Evolutionary conservation across 2,329 filamentous ascomycete genomes (phyloP).

Genomic region (Dactylellina cionopaga): DNA sequence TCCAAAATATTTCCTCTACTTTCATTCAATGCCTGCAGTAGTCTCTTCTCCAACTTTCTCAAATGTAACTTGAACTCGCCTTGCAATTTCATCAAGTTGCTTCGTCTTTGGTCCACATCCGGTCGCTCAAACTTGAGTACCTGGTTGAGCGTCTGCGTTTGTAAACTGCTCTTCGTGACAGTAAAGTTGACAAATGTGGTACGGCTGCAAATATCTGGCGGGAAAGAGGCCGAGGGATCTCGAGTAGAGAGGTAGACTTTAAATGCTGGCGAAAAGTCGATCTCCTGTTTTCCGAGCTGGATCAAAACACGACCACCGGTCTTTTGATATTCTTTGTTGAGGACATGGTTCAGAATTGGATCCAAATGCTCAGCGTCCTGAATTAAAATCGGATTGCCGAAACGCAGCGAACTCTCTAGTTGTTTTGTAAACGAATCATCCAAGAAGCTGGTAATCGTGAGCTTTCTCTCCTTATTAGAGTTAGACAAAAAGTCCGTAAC

Average conservation of each 20-base stretch:
- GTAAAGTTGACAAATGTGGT: conserved; percentile 99
- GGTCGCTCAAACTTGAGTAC: conserved; percentile 97
- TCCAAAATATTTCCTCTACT: conserved; percentile 97
- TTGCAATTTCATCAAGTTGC: conserved; percentile 97
- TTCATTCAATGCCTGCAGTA: conserved; percentile 94
- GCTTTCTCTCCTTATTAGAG: conserved; percentile 88
- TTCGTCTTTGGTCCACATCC: conserved; percentile 93
- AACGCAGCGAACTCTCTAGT: conserved; percentile 92
- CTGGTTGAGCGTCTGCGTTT: conserved; percentile 96
- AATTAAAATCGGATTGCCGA: conserved; percentile 97
- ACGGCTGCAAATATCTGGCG: conserved; percentile 95
- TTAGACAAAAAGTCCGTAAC: conserved; percentile 95
- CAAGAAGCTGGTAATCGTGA: conserved; percentile 97
- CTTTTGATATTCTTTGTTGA: conserved; percentile 99
- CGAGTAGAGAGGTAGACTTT: conserved; percentile 93
- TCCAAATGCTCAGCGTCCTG: conserved; percentile 98
- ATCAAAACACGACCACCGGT: conserved; percentile 97
- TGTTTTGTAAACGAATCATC: conserved; percentile 99
- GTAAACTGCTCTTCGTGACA: conserved; percentile 96
- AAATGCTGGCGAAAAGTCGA: conserved; percentile 97
- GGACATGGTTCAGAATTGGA: conserved; percentile 95
- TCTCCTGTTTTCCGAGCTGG: conserved; percentile 97
- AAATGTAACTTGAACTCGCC: conserved; percentile 99
- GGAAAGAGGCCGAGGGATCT: conserved; percentile 93
- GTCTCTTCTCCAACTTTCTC: conserved; percentile 89